A percentile compares a stretch with the other conserved stretches of the same genome.
These are phyloP conservation scores for sorghum (Sorghum bicolor) DNA, from an alignment of 176 grass and related monocot species.

Conservation along the genomic window Sorghum_bicolor_NCBIv3 NC_012879.2:7956001-7956500, in stretches of 20 bases:
- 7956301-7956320: constrained; percentile 87
- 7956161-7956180: not conserved
- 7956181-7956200: not conserved
- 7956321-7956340: constrained; percentile 92
- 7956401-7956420: not conserved
- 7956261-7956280: constrained; percentile 83
- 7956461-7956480: no score
- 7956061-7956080: no score
- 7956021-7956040: no score
- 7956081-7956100: no score
- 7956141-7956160: no score
- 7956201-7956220: not conserved
- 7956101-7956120: no score
- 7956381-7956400: constrained; percentile 12
- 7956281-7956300: constrained; percentile 82
- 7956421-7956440: not conserved
- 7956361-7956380: not conserved
- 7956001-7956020: no score
- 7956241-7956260: constrained; percentile 83
- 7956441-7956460: constrained; percentile 61
- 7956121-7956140: no score
- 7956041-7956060: no score
- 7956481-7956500: no score
- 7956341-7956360: constrained; percentile 95
- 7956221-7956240: constrained; percentile 50